phyloP scores from a whole-genome alignment of 441 rosid genomes.

The Macaranga tanarius region DNA sequence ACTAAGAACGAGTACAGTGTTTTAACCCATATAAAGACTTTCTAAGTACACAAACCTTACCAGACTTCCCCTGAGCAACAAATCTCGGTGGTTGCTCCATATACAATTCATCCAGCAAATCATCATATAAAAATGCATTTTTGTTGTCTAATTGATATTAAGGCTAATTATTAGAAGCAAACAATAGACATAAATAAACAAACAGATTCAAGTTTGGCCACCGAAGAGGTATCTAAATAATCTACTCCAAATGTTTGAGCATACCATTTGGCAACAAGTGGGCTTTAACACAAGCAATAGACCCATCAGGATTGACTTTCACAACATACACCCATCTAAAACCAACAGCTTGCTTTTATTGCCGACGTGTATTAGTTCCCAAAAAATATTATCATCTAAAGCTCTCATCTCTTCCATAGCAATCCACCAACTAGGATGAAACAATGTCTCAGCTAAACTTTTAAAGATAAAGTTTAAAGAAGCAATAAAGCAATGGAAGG shows the following conservation, averaged over 20 bases:
- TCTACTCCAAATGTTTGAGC: constrained; percentile 5
- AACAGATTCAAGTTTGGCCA: too few relatives aligned
- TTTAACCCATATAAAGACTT: too few relatives aligned
- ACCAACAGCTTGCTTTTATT: neutral
- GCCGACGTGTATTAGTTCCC: neutral
- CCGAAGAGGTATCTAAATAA: constrained; percentile 2
- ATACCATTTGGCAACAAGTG: neutral
- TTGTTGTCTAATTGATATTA: too few relatives aligned
- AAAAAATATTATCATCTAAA: neutral
- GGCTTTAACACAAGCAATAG: neutral
- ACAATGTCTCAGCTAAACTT: neutral
- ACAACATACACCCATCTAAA: neutral
- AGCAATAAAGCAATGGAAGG: too few relatives aligned
- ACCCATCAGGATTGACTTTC: neutral
- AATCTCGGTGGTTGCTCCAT: too few relatives aligned
- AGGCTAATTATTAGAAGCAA: too few relatives aligned
- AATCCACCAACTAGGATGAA: neutral
- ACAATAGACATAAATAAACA: too few relatives aligned
- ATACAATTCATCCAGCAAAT: too few relatives aligned
- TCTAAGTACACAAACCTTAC: too few relatives aligned
- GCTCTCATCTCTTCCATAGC: neutral
- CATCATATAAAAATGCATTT: too few relatives aligned
- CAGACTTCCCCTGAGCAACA: too few relatives aligned
- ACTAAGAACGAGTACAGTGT: too few relatives aligned
- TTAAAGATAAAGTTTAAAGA: neutral